phyloP scores from a whole-genome alignment of 345 rosid species.

The Firmiana major region DNA sequence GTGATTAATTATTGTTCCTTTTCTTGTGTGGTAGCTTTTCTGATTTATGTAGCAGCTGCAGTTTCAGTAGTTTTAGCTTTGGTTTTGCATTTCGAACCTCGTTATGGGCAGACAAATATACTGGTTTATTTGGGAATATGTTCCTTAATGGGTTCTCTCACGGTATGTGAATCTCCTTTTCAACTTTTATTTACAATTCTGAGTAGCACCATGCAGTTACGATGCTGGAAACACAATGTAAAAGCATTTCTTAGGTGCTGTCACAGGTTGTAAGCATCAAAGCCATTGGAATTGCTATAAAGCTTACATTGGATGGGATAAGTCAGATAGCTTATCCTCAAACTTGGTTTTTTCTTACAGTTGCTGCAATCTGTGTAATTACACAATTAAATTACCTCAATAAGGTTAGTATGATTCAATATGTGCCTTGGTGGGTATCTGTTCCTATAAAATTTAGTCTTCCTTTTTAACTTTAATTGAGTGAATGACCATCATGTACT shows the following conservation, averaged over 20 bases:
- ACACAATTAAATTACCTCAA: conserved; percentile 88
- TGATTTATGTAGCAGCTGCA: conserved; percentile 61
- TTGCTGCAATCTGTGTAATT: conserved; percentile 77
- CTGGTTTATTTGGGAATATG: conserved; percentile 87
- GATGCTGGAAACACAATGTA: not conserved
- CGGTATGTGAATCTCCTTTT: conserved; percentile 38
- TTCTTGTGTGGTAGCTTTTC: conserved; percentile 59
- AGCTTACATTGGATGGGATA: conserved; percentile 79
- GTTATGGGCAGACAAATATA: conserved; percentile 74
- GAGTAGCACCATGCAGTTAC: not conserved
- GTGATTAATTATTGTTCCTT: conserved; percentile 6
- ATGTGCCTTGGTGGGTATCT: not conserved
- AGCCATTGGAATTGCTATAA: conserved; percentile 91
- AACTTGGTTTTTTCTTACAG: conserved; percentile 89
- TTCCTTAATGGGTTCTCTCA: conserved; percentile 78
- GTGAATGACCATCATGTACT: not conserved
- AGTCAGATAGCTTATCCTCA: conserved; percentile 79
- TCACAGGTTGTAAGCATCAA: conserved; percentile 89
- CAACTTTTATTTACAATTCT: not conserved
- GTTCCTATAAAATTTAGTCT: not conserved
- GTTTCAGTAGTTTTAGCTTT: conserved; percentile 67
- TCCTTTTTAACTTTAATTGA: not conserved
- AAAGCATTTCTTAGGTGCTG: not conserved
- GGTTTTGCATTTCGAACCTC: conserved; percentile 83
- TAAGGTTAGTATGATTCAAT: conserved; percentile 46